phyloP scores from a whole-genome alignment of 805 yeast genomes.

The Suhomyces sp. region DNA sequence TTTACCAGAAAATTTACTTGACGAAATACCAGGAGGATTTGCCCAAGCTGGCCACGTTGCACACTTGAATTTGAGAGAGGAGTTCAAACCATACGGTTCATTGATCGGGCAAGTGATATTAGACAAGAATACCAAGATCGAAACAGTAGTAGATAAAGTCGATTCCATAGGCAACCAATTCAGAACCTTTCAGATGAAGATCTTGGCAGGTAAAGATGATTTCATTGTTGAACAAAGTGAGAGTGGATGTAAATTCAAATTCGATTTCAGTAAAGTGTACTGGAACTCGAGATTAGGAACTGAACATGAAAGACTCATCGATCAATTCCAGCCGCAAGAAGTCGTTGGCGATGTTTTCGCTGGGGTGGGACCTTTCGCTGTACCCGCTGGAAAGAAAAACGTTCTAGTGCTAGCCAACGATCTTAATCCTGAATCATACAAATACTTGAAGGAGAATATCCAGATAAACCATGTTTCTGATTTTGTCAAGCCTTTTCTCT shows the following conservation, averaged over 20 bases:
- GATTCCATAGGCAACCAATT: conserved; percentile 84
- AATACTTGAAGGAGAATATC: conserved; percentile 67
- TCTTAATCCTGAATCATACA: conserved; percentile 82
- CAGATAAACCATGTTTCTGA: conserved; percentile 56
- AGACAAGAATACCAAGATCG: conserved; percentile 79
- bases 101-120: conserved; percentile 87
- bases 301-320: conserved; percentile 83
- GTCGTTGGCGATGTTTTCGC: conserved; percentile 95
- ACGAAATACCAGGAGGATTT: conserved; percentile 85
- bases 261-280: conserved; percentile 91
- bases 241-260: conserved; percentile 78
- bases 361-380: conserved; percentile 97
- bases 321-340: conserved; percentile 58
- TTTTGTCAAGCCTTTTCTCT: conserved; percentile 62
- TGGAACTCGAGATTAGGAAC: conserved; percentile 96
- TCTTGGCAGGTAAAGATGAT: conserved; percentile 81
- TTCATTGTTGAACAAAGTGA: conserved; percentile 84
- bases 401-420: conserved; percentile 88
- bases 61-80: conserved; percentile 81
- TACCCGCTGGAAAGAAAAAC: conserved; percentile 88
- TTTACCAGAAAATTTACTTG: conserved; percentile 66
- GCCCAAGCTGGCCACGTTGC: conserved; percentile 95
- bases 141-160: conserved; percentile 89
- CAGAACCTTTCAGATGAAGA: conserved; percentile 91
- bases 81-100: conserved; percentile 75